Evolutionary conservation across 768 basidiomycete species (phyloP), one percentile per base, ranked within the genome.

Genomic region (Mycena galericulata): DNA sequence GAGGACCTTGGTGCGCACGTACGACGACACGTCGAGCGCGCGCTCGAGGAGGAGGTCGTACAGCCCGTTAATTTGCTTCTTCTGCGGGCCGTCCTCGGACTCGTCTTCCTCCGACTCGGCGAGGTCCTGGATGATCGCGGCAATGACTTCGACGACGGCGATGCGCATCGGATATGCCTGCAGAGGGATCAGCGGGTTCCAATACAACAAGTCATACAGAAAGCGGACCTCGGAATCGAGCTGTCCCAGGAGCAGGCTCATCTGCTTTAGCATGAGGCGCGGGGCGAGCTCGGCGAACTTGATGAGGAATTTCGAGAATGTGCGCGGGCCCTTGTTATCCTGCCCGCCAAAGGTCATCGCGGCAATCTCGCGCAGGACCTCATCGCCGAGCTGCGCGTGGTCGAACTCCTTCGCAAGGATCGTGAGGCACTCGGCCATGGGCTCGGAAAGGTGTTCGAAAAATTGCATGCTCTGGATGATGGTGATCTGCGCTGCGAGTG

Each of bases 161-260:
- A 96, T 92, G 45, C 98, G 95, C 90, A 99, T 96, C 0, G 96
- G 94, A 76, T 99, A 98, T 0, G 96, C 91, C 96, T 98, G 73
- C 17, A 40, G 22, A 12, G 14, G 14, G 40, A n/a, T 36, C 26
- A 67, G 63, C 14, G 11, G 49, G 34, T 20, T 2, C 10, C 6
- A 3, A 20, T 6, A 26, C 45, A 36, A 7, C n/a, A 12, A 46
- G 2, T 36, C 22, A 32, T 29, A 24, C 22, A 32, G 20, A 41
- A n/a, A 11, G 75, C 83, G 10, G 73, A 94, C 97, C 82, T 99
- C 98, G 29, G 94, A 95, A 75, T 99, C 97, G 17, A 98, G 82
- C 73, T 98, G 97, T 20, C 87, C 84, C 24, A 94, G 84, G 17
- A 99, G 82, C 53, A 98, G 80, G 74, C 91, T 90, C 68, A 99